Conservation (phyloP, 164 flowering plant species). For the Kalanchoe fedtschenkoi region DNA sequence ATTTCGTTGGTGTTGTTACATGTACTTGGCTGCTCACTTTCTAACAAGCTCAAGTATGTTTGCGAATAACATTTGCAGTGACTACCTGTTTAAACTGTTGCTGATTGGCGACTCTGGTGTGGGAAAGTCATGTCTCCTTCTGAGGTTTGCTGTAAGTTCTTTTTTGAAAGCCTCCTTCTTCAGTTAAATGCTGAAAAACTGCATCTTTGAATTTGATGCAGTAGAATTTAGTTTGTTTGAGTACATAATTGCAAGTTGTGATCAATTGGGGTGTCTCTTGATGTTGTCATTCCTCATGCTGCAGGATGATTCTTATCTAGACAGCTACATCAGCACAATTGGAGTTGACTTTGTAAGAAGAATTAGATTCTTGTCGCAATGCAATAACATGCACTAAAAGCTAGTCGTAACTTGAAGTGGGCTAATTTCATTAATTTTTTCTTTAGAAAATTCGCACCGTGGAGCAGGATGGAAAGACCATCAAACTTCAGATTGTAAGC, state of each 20-base stretch:
- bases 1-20: background rate
- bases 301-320: conserved; percentile 88
- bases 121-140: conserved; percentile 9
- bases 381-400: background rate
- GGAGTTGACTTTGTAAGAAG: conserved; percentile 87
- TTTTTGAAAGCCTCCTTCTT: background rate
- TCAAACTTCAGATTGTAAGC: conserved; percentile 86
- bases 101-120: conserved; percentile 9
- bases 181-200: background rate
- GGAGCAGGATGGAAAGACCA: conserved; percentile 89
- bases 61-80: background rate
- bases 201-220: background rate
- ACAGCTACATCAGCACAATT: conserved; percentile 87
- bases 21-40: background rate
- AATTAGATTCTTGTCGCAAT: background rate
- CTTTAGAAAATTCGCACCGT: conserved; percentile 86
- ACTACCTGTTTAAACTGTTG: conserved; percentile 5
- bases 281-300: conserved; percentile 4
- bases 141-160: conserved; percentile 7
- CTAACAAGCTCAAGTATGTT: background rate
- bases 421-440: conserved; percentile 1
- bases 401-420: background rate
- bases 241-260: background rate
- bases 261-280: background rate
- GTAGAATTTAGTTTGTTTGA: background rate